phyloP scores from a whole-genome alignment of 2,329 filamentous ascomycete genomes.

The Pseudogymnoascus sp. region DNA sequence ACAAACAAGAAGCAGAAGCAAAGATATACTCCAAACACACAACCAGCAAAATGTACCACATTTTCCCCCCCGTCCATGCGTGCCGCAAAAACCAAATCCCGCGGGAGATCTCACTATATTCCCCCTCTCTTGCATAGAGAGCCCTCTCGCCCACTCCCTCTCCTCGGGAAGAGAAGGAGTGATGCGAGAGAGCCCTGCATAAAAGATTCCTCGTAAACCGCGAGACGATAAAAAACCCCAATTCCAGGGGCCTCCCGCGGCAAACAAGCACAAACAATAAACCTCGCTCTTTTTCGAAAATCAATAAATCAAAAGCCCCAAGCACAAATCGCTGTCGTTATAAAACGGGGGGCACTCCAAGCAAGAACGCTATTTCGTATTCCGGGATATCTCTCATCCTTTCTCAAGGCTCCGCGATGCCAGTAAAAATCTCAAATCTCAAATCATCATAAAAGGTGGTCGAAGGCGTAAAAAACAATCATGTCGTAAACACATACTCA shows the following conservation, averaged over 20 bases:
- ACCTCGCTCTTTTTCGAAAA: background rate
- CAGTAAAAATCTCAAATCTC: background rate
- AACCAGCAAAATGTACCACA: slow-evolving; percentile 4
- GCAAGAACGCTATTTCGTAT: background rate
- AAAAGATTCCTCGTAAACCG: background rate
- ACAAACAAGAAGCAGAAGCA: slow-evolving; percentile 1
- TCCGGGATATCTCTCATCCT: background rate
- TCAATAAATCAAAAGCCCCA: background rate
- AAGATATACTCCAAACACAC: slow-evolving; percentile 2
- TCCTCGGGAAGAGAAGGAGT: background rate
- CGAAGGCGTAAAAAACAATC: slow-evolving; percentile 3
- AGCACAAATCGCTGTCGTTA: slow-evolving; percentile 4
- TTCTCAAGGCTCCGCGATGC: background rate
- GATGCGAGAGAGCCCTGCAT: background rate
- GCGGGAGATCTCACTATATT: background rate
- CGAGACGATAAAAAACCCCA: background rate
- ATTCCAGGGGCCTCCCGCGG: background rate
- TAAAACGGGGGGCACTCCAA: background rate
- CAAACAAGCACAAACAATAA: background rate
- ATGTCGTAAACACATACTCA: slow-evolving; percentile 7
- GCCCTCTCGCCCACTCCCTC: background rate
- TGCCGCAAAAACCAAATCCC: background rate
- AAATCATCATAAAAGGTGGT: slow-evolving; percentile 5
- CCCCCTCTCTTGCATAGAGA: background rate
- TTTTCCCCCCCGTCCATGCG: background rate